These are phyloP conservation scores for Pontederia crassipes DNA, from an alignment of 176 grass and related monocot species.

Conservation along the genomic window DNA sequence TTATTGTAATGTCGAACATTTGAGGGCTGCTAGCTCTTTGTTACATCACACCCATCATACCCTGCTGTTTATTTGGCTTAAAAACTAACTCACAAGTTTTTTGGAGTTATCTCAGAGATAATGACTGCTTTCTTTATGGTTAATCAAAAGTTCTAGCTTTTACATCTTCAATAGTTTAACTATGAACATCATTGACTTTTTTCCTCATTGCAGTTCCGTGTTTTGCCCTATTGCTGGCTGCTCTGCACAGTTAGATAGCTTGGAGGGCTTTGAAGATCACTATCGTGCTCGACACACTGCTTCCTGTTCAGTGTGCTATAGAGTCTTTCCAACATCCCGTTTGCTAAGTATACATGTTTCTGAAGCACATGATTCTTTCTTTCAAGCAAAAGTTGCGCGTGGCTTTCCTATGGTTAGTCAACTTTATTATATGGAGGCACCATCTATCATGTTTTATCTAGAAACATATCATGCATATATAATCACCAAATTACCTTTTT, in stretches of 20 bases:
- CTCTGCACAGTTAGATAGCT: constrained; percentile 46
- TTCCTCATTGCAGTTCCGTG: constrained; percentile 31
- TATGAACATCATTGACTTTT: constrained; percentile 15
- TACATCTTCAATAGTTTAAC: background rate
- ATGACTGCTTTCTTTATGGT: no score
- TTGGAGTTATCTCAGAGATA: no score
- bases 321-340: constrained; percentile 78
- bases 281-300: constrained; percentile 73
- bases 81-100: no score
- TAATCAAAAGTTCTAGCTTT: background rate
- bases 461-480: background rate
- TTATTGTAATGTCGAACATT: no score
- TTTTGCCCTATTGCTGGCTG: constrained; percentile 90
- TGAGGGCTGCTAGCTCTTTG: no score
- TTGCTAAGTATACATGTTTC: constrained; percentile 85
- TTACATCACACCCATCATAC: no score
- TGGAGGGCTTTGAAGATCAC: constrained; percentile 87
- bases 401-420: constrained; percentile 84
- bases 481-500: no score
- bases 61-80: no score
- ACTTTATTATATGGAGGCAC: background rate
- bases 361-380: constrained; percentile 91
- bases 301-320: constrained; percentile 75
- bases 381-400: constrained; percentile 77
- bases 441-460: background rate